phyloP scores from a whole-genome alignment of 331 rosid genomes.

The Telfairia occidentalis region DNA sequence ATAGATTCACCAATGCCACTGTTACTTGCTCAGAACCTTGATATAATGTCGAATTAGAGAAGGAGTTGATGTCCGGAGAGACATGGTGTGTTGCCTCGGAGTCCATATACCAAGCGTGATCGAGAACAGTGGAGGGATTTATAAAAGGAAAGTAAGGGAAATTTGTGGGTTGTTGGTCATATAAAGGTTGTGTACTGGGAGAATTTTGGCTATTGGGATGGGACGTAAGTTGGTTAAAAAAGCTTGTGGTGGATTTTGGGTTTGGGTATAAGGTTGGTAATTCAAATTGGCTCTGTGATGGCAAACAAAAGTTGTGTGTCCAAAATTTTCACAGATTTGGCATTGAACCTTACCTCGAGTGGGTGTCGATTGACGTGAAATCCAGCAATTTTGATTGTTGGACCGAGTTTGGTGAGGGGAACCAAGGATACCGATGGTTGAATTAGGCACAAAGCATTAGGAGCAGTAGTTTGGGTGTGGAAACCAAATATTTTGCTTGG shows the following conservation, averaged over 20 bases:
- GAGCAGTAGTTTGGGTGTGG: too few species aligned
- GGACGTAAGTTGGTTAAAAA: too few species aligned
- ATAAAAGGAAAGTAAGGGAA: neutral
- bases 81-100: neutral
- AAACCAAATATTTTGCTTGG: too few species aligned
- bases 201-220: too few species aligned
- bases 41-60: neutral
- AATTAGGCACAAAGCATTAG: too few species aligned
- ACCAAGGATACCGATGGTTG: too few species aligned
- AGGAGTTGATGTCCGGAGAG: neutral
- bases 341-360: neutral
- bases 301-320: neutral
- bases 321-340: neutral
- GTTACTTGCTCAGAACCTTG: neutral
- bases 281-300: neutral
- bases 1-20: neutral
- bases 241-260: neutral
- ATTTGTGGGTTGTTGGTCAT: too few species aligned
- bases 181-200: too few species aligned
- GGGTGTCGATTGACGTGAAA: too few species aligned
- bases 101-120: neutral
- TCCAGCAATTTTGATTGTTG: too few species aligned
- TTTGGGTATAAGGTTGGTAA: neutral
- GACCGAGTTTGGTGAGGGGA: too few species aligned
- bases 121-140: neutral